Evolutionary conservation across 1,139 yeast species (phyloP), one percentile per base, ranked within the genome.

Genomic region (Geotrichum histeridarum): DNA sequence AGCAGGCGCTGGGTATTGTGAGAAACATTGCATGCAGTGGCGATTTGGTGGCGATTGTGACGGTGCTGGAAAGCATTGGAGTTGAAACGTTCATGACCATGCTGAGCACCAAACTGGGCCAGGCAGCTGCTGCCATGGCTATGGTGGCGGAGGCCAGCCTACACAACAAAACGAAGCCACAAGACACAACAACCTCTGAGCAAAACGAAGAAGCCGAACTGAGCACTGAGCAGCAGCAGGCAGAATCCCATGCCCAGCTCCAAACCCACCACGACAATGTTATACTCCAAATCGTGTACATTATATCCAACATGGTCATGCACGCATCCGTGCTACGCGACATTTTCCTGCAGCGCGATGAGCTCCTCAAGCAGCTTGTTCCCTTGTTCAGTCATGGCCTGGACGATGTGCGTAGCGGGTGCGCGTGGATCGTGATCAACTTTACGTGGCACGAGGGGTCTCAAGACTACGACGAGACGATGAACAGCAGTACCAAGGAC

Each of bases 1-100:
- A 83, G 50, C 84, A 81, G 63, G 77, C 83, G 14, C 81, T 89
- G 65, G 88, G 83, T 60, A 78, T 87, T n/a, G 66, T 90, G 50
- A 73, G 96, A 57, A 90, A 90, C 65, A 70, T 86, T 50, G 80
- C 91, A 0, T 83, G 90, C 39, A 81, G 83, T n/a, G 51, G 53
- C 8, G 79, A 86, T 2, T 73, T 80, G 22, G 73, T 74, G 45
- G 80, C 82, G 57, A 75, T 80, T 1, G 73, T 73, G 50, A 63
- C 68, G 39, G 62, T 80, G 9, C 65, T 79, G 52, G 67, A 66
- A n/a, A 68, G 67, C 11, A 57, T 67, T 32, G 73, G 63, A 69
- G 73, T 59, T 45, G 69, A 62, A 0, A 63, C 65, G 18, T 58
- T 70, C 31, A 62, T 68, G 42, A 56, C 57, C 18, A 60, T 64